Evolutionary conservation across 2,329 filamentous ascomycete species (phyloP).

Genomic region (Penicillium digitatum): DNA sequence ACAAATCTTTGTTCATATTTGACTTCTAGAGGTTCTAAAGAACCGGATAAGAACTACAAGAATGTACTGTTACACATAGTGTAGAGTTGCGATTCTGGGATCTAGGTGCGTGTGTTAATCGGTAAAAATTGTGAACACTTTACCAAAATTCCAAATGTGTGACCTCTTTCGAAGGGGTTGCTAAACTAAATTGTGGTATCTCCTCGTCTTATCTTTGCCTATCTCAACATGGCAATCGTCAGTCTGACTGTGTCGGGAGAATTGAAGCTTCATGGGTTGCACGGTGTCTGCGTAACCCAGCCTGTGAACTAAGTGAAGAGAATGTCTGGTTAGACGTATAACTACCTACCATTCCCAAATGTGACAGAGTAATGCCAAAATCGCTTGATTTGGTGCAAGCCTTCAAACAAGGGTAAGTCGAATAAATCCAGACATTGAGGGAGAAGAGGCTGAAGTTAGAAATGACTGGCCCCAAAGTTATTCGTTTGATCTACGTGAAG

Average conservation of each 20-base stretch:
- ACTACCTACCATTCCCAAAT: background rate
- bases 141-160: background rate
- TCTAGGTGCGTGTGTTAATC: too few relatives aligned
- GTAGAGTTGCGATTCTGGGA: background rate
- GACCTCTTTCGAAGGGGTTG: background rate
- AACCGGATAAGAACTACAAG: background rate
- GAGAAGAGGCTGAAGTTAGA: background rate
- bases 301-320: background rate
- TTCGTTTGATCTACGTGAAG: too few relatives aligned
- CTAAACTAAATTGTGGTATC: too few relatives aligned
- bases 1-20: background rate
- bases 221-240: background rate
- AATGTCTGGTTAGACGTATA: background rate
- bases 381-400: too few relatives aligned
- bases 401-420: background rate
- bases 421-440: background rate
- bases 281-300: constrained; percentile 11
- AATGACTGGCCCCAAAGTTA: background rate
- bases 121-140: background rate
- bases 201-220: too few relatives aligned
- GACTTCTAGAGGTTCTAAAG: background rate
- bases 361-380: background rate
- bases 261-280: background rate
- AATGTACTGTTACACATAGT: background rate
- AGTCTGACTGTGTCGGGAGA: too few relatives aligned